Evolutionary conservation across 1,139 yeast species (phyloP).

Genomic region (Geotrichum aggregatum): DNA sequence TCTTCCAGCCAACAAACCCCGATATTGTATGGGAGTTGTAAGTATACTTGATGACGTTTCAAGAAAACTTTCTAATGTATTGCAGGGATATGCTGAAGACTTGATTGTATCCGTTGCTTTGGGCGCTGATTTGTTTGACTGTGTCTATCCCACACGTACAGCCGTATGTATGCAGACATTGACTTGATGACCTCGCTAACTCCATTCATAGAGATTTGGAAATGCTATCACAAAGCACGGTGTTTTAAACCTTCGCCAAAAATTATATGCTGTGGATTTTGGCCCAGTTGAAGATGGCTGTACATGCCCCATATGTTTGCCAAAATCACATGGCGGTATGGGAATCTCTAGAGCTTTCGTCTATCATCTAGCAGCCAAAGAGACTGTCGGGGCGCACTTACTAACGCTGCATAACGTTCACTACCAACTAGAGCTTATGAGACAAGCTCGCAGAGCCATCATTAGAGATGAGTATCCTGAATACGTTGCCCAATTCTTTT

Average conservation of each 20-base stretch:
- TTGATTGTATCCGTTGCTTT: slow-evolving; percentile 45
- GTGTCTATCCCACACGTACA: slow-evolving; percentile 47
- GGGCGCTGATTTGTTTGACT: slow-evolving; percentile 47
- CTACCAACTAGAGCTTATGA: slow-evolving; percentile 45
- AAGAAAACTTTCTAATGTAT: slow-evolving; percentile 9
- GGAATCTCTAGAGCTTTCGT: slow-evolving; percentile 41
- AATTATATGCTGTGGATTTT: slow-evolving; percentile 37
- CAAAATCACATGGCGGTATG: slow-evolving; percentile 37
- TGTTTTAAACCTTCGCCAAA: slow-evolving; percentile 38
- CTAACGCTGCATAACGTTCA: slow-evolving; percentile 44
- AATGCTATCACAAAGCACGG: slow-evolving; percentile 45
- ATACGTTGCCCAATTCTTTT: slow-evolving; percentile 40
- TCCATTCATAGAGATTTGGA: slow-evolving; percentile 37
- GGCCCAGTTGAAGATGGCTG: slow-evolving; percentile 43
- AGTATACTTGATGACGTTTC: slow-evolving; percentile 13
- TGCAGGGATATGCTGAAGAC: slow-evolving; percentile 44
- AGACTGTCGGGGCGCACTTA: slow-evolving; percentile 45
- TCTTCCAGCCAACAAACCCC: slow-evolving; percentile 43
- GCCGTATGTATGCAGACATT: slow-evolving; percentile 30
- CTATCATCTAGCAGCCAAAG: slow-evolving; percentile 41
- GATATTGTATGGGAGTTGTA: slow-evolving; percentile 46
- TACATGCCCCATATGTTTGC: slow-evolving; percentile 41
- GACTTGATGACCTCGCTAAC: slow-evolving; percentile 2
- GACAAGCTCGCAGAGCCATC: slow-evolving; percentile 41
- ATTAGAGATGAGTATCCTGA: slow-evolving; percentile 40